These are phyloP conservation scores for Candida montana DNA, from an alignment of 805 yeast genomes.

Conservation along the genomic window DNA sequence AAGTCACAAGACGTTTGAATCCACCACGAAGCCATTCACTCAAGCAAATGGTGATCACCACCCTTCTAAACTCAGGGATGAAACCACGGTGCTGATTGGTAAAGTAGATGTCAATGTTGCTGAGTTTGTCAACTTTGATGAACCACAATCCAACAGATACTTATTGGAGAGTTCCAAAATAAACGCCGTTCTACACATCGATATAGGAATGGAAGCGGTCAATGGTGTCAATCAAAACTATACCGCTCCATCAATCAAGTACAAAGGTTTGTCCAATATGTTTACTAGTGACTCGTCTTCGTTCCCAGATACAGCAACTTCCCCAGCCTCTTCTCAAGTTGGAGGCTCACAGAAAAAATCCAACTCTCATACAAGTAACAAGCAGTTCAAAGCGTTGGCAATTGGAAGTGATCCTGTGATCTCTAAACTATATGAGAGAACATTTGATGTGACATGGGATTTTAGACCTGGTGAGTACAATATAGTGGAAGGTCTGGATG, in stretches of 20 bases:
- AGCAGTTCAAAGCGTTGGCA: constrained; percentile 12
- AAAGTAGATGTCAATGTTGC: constrained; percentile 59
- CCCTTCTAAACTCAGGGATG: not conserved
- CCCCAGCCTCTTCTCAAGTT: constrained; percentile 4
- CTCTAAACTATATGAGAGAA: constrained; percentile 43
- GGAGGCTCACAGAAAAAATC: constrained; percentile 3
- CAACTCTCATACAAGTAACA: not conserved
- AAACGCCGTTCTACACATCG: constrained; percentile 68
- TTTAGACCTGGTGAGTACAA: constrained; percentile 48
- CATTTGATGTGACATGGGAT: constrained; percentile 61
- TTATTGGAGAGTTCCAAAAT: constrained; percentile 74
- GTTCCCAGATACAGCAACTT: constrained; percentile 11
- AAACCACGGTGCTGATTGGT: constrained; percentile 41
- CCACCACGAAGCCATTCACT: constrained; percentile 1
- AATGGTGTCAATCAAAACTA: constrained; percentile 40
- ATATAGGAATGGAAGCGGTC: constrained; percentile 43
- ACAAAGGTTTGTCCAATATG: constrained; percentile 46
- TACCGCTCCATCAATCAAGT: constrained; percentile 35
- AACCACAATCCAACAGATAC: constrained; percentile 46
- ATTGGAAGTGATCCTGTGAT: constrained; percentile 42
- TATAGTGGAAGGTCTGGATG: constrained; percentile 69
- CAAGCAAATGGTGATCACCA: not conserved
- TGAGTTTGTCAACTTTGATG: constrained; percentile 46
- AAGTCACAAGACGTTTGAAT: not conserved
- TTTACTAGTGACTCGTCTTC: constrained; percentile 17